Percentiles rank a stretch among this genome's conserved stretches.
Conservation (phyloP, 306 rosid species). For the Sindora glabra region DNA sequence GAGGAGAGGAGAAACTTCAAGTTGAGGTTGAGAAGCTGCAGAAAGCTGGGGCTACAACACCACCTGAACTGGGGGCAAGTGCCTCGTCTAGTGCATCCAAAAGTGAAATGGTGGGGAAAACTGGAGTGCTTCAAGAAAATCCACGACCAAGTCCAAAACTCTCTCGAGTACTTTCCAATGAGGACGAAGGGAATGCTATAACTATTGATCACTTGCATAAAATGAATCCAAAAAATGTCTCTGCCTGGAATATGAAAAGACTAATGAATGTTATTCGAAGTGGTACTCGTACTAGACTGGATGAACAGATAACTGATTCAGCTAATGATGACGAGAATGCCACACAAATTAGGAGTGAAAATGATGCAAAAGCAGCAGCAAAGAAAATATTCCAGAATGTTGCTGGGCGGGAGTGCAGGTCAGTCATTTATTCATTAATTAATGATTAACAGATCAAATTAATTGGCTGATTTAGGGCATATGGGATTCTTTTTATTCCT, state of each 20-base stretch:
- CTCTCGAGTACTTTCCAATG: slow-evolving; percentile 23
- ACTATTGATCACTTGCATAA: slow-evolving; percentile 67
- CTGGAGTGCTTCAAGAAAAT: slow-evolving; percentile 12
- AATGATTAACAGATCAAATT: too few relatives aligned
- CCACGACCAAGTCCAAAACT: neutral
- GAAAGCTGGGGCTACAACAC: slow-evolving; percentile 39
- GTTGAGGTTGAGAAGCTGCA: slow-evolving; percentile 40
- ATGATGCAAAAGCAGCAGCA: slow-evolving; percentile 75
- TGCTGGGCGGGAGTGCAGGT: slow-evolving; percentile 66
- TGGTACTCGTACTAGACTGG: slow-evolving; percentile 63
- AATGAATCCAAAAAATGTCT: slow-evolving; percentile 65
- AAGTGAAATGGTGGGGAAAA: slow-evolving; percentile 25
- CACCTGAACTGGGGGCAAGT: slow-evolving; percentile 33
- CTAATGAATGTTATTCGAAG: slow-evolving; percentile 59
- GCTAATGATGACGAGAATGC: slow-evolving; percentile 38
- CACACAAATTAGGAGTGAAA: slow-evolving; percentile 58
- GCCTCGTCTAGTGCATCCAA: slow-evolving; percentile 9
- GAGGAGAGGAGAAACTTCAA: slow-evolving; percentile 38
- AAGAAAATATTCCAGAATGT: slow-evolving; percentile 79
- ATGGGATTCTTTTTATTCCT: neutral
- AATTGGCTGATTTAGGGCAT: neutral
- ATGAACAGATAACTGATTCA: slow-evolving; percentile 50
- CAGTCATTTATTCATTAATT: neutral
- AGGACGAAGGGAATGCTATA: slow-evolving; percentile 39
- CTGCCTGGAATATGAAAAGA: slow-evolving; percentile 97